A percentile compares a stretch with the other conserved stretches of the same genome.
phyloP scores from a whole-genome alignment of 257 asterid species.

The Solanum infundibuliforme region DNA sequence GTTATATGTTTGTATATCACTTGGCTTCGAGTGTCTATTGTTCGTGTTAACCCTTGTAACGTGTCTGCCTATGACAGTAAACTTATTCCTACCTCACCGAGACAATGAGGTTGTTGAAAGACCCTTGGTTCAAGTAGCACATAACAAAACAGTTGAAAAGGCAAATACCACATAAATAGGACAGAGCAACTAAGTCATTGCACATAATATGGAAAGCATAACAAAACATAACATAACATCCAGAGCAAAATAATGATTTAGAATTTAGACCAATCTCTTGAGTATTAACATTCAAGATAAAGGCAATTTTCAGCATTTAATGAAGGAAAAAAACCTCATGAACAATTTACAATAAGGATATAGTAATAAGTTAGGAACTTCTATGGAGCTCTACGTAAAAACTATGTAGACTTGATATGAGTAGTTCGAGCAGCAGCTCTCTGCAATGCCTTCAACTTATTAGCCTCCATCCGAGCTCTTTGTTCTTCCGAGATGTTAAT shows the following conservation, averaged over 20 bases:
- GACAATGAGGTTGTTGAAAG: not conserved
- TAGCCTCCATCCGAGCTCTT: slow-evolving; percentile 69
- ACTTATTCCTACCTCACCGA: not conserved
- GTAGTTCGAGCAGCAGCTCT: slow-evolving; percentile 60
- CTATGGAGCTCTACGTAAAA: not conserved
- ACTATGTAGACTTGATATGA: not conserved
- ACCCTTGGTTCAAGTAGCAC: not conserved
- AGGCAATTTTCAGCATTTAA: not conserved
- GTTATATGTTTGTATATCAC: not conserved
- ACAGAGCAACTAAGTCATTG: not conserved
- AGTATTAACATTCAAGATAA: not conserved
- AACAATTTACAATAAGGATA: not conserved
- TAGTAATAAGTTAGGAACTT: not conserved
- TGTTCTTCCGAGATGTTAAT: slow-evolving; percentile 51
- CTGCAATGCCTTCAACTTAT: slow-evolving; percentile 61
- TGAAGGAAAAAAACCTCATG: not conserved
- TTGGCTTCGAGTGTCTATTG: not conserved
- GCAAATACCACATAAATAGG: not conserved
- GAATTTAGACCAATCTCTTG: not conserved
- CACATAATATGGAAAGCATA: not conserved
- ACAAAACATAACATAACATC: not conserved
- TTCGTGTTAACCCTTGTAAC: not conserved
- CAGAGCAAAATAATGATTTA: not conserved
- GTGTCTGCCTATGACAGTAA: no score
- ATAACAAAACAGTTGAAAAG: not conserved